phyloP scores from a whole-genome alignment of 805 yeast genomes.

The Saturnispora zaruensis region DNA sequence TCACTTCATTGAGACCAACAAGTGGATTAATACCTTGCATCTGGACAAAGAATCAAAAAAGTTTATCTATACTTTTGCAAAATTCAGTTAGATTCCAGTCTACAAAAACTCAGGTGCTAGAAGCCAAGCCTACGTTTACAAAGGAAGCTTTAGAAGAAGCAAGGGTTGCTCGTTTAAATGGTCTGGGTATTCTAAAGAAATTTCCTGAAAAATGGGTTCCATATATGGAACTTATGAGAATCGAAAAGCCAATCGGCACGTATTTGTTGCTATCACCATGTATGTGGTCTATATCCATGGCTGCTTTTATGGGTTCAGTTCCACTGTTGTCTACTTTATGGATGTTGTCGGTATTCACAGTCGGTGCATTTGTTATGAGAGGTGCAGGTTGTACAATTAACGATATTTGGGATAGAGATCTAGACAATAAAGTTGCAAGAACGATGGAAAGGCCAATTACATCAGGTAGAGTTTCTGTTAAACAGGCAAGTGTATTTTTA shows the following conservation, averaged over 20 bases:
- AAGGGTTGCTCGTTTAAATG: constrained; percentile 39
- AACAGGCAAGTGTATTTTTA: constrained; percentile 62
- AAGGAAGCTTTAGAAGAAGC: constrained; percentile 43
- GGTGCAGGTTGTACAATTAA: constrained; percentile 98
- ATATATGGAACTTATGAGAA: constrained; percentile 82
- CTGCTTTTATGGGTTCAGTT: constrained; percentile 66
- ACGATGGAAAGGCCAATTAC: constrained; percentile 92
- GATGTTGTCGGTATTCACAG: constrained; percentile 62
- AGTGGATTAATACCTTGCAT: not conserved
- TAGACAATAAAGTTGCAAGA: constrained; percentile 80
- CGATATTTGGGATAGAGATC: constrained; percentile 74
- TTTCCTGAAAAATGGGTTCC: constrained; percentile 76
- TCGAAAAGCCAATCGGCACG: constrained; percentile 96
- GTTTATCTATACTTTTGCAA: not conserved
- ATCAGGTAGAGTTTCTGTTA: constrained; percentile 65
- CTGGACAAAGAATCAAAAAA: not conserved
- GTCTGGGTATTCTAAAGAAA: constrained; percentile 42
- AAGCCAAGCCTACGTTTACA: constrained; percentile 19
- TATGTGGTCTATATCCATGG: constrained; percentile 89
- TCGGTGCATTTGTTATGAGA: constrained; percentile 87
- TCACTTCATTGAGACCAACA: not conserved
- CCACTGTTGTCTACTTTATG: constrained; percentile 53
- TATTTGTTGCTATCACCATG: constrained; percentile 77
- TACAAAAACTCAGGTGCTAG: not conserved
- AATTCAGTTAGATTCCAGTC: not conserved